A percentile compares a stretch with the other conserved stretches of the same genome.
These are phyloP conservation scores for Metarhizium anisopliae DNA, from an alignment of 2,329 filamentous ascomycete genomes.

Conservation along the genomic window DNA sequence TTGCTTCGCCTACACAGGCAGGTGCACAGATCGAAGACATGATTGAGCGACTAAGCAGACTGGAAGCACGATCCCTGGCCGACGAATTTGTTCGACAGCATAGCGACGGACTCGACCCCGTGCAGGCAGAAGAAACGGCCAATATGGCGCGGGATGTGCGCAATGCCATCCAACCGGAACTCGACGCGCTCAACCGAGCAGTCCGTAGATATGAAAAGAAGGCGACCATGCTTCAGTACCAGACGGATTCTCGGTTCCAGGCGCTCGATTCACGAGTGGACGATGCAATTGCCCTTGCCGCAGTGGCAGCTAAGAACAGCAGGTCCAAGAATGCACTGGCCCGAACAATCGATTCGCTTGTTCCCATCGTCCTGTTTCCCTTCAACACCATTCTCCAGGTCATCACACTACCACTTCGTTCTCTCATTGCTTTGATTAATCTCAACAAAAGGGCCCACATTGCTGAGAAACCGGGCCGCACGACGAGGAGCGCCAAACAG, in stretches of 20 bases:
- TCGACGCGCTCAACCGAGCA: conserved; percentile 81
- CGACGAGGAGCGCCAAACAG: conserved; percentile 1
- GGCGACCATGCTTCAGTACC: conserved; percentile 61
- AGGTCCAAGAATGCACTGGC: conserved; percentile 25
- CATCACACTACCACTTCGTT: conserved; percentile 33
- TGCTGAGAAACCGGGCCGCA: conserved; percentile 13
- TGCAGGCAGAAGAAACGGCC: conserved; percentile 30
- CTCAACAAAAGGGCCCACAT: conserved; percentile 18
- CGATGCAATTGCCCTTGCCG: conserved; percentile 74
- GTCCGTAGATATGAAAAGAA: conserved; percentile 90
- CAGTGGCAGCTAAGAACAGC: conserved; percentile 55
- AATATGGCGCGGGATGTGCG: conserved; percentile 49
- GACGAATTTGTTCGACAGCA: conserved; percentile 16
- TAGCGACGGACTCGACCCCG: conserved; percentile 22
- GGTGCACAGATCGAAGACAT: conserved; percentile 46
- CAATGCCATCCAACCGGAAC: conserved; percentile 63
- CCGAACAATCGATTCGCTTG: conserved; percentile 28
- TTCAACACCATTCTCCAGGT: conserved; percentile 30
- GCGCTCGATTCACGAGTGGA: conserved; percentile 62
- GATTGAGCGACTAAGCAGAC: conserved; percentile 54
- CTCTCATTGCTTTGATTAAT: conserved; percentile 24
- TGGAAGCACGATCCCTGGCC: conserved; percentile 47
- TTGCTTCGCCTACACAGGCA: conserved; percentile 21
- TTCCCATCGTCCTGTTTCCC: conserved; percentile 30
- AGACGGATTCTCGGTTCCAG: conserved; percentile 67